Evolutionary conservation across 306 rosid genomes (phyloP).

Genomic region (Citrullus amarus): DNA sequence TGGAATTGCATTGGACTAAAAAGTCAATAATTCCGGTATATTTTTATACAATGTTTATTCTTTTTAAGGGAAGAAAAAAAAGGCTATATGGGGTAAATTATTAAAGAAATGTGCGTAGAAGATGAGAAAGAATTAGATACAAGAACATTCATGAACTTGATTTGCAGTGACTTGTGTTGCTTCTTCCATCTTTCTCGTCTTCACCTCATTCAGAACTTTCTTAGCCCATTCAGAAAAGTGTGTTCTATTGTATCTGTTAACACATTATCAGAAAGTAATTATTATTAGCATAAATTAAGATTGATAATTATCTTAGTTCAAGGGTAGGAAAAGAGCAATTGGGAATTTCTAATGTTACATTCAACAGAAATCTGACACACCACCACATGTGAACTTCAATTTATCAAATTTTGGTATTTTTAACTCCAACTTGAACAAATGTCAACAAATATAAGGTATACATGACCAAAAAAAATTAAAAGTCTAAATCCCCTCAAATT

Average conservation of each 20-base stretch:
- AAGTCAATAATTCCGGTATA: not conserved
- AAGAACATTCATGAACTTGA: conserved; percentile 17
- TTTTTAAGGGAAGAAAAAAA: too few species aligned
- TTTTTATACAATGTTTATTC: not conserved
- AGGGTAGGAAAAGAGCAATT: not conserved
- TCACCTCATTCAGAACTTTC: conserved; percentile 33
- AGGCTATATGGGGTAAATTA: not conserved
- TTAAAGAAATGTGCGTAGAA: not conserved
- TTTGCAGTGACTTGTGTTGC: not conserved
- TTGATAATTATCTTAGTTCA: not conserved
- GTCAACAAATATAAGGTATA: too few species aligned
- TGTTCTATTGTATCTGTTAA: conserved; percentile 19
- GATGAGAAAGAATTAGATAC: conserved; percentile 1
- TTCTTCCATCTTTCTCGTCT: conserved; percentile 26
- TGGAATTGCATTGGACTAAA: not conserved
- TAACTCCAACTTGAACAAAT: too few species aligned
- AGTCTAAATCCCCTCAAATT: too few species aligned
- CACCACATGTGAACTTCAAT: too few species aligned
- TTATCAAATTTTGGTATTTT: too few species aligned
- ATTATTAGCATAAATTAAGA: not conserved
- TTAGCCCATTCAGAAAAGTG: conserved; percentile 43
- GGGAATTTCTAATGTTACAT: too few species aligned
- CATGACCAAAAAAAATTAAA: too few species aligned
- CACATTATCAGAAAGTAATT: not conserved
- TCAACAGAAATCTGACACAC: too few species aligned